phyloP scores from a whole-genome alignment of 1,139 yeast species.

The Debaryomyces robertsiae region DNA sequence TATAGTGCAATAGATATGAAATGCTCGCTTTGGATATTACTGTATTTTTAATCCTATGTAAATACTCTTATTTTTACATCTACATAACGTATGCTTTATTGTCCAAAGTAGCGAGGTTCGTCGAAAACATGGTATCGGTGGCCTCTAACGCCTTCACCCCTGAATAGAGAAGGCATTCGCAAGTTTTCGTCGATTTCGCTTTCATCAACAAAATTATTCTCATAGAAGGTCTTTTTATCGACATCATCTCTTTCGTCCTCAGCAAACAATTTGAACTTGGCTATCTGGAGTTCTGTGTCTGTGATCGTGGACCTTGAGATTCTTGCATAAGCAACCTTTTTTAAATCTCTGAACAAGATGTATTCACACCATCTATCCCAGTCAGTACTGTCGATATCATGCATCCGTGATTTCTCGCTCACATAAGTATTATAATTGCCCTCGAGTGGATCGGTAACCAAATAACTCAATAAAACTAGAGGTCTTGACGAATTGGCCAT shows the following conservation, averaged over 20 bases:
- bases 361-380: conserved; percentile 99
- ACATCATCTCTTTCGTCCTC: conserved; percentile 40
- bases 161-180: conserved; percentile 79
- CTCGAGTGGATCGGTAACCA: conserved; percentile 82
- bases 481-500: conserved; percentile 84
- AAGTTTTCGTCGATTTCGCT: conserved; percentile 58
- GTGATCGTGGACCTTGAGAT: conserved; percentile 92
- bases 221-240: conserved; percentile 52
- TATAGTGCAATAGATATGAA: too few relatives aligned
- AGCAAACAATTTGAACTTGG: conserved; percentile 73
- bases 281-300: conserved; percentile 94
- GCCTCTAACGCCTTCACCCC: conserved; percentile 94
- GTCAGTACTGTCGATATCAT: conserved; percentile 89
- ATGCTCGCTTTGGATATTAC: too few relatives aligned
- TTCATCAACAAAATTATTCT: conserved; percentile 59
- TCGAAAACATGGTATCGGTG: conserved; percentile 94
- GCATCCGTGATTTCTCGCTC: conserved; percentile 80
- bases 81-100: conserved; percentile 11
- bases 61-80: too few relatives aligned
- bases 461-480: conserved; percentile 77
- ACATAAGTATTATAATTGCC: conserved; percentile 94
- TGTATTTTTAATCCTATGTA: too few relatives aligned
- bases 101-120: conserved; percentile 77
- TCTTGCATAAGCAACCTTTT: conserved; percentile 91
- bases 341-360: conserved; percentile 81